A percentile compares a stretch with the other conserved stretches of the same genome.
These are phyloP conservation scores for Phytopythium cucurbitacearum DNA, from an alignment of 352 stramenopile species.

Conservation along the genomic window DNA sequence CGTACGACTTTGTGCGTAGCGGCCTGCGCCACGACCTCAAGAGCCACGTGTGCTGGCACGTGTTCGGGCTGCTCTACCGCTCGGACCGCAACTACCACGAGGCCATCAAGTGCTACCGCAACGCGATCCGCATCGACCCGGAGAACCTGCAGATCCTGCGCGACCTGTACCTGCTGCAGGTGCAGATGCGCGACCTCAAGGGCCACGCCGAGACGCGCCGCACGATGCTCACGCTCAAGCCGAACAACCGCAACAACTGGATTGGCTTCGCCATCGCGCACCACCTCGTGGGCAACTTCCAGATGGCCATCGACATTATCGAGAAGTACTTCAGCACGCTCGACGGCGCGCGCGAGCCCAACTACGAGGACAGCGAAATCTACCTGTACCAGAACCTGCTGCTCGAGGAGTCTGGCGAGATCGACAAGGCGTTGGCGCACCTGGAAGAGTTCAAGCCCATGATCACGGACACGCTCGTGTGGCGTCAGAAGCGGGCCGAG, in stretches of 20 bases:
- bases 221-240: conserved; percentile 92
- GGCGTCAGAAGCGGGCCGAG: conserved; percentile 76
- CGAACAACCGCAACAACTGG: conserved; percentile 96
- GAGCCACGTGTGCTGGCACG: conserved; percentile 98
- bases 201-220: conserved; percentile 94
- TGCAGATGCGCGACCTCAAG: conserved; percentile 88
- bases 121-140: conserved; percentile 95
- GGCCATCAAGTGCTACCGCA: conserved; percentile 98
- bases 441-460: conserved; percentile 74
- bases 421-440: conserved; percentile 81
- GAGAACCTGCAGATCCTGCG: conserved; percentile 97
- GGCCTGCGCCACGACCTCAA: conserved; percentile 92
- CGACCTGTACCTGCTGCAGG: conserved; percentile 95
- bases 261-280: conserved; percentile 95
- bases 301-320: conserved; percentile 94
- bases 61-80: conserved; percentile 96
- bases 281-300: conserved; percentile 90
- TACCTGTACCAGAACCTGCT: conserved; percentile 95
- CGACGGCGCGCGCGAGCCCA: conserved; percentile 36
- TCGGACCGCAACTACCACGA: conserved; percentile 96
- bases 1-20: conserved; percentile 94
- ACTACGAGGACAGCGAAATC: conserved; percentile 96
- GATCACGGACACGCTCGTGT: conserved; percentile 72
- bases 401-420: conserved; percentile 87
- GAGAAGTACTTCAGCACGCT: conserved; percentile 94